Percentiles rank a stretch among this genome's conserved stretches.
Evolutionary conservation across 805 yeast species (phyloP).

Genomic region (Ogataea salicorniae): DNA sequence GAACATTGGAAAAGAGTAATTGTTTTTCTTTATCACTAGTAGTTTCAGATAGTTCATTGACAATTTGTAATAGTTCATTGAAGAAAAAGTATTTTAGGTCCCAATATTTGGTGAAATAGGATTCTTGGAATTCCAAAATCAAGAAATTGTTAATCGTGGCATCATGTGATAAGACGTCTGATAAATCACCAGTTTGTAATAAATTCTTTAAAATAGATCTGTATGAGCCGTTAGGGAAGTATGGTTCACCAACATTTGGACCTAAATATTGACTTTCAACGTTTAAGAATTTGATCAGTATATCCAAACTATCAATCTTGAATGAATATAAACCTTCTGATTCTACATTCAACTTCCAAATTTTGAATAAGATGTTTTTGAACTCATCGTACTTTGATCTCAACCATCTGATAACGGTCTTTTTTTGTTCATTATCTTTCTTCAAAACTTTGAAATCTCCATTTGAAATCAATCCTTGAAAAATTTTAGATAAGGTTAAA

Average conservation of each 20-base stretch:
- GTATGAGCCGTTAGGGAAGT: slow-evolving; percentile 56
- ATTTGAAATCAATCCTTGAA: slow-evolving; percentile 42
- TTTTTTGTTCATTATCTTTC: slow-evolving; percentile 37
- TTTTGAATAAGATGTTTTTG: slow-evolving; percentile 38
- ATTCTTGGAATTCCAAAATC: slow-evolving; percentile 47
- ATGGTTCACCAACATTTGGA: slow-evolving; percentile 47
- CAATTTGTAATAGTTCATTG: slow-evolving; percentile 35
- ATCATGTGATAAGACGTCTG: slow-evolving; percentile 39
- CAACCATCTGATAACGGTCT: slow-evolving; percentile 59
- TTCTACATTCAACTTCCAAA: slow-evolving; percentile 35
- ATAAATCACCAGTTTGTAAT: slow-evolving; percentile 30
- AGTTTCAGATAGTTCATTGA: slow-evolving; percentile 21
- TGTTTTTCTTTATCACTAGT: slow-evolving; percentile 5
- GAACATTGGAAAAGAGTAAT: slow-evolving; percentile 34
- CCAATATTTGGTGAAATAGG: slow-evolving; percentile 53
- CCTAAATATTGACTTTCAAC: slow-evolving; percentile 52
- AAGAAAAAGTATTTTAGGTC: slow-evolving; percentile 78
- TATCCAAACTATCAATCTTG: slow-evolving; percentile 49
- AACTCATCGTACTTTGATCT: slow-evolving; percentile 50
- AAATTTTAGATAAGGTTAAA: slow-evolving; percentile 40
- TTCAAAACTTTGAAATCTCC: slow-evolving; percentile 35
- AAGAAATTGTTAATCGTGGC: slow-evolving; percentile 38
- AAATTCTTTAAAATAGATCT: slow-evolving; percentile 33
- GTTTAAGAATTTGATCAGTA: slow-evolving; percentile 48
- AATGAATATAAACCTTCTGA: slow-evolving; percentile 38